Evolutionary conservation across 495 filamentous ascomycete species (phyloP).

Genomic region (Annulohypoxylon bovei): DNA sequence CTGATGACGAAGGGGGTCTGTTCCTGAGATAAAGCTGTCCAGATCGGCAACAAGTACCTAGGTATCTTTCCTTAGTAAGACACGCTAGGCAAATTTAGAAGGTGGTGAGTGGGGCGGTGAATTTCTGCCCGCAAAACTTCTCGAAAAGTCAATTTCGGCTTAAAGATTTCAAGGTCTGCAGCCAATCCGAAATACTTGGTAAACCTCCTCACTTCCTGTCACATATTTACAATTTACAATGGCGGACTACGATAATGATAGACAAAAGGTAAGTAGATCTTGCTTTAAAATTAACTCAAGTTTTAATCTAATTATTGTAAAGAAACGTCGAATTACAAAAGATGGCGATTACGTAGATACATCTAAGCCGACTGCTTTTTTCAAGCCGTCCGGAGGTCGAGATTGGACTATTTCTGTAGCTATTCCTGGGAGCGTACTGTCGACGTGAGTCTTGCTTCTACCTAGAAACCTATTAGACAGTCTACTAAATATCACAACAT

Average conservation of each 20-base stretch:
- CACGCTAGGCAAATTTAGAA: background rate
- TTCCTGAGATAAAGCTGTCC: conserved; percentile 46
- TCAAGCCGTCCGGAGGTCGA: conserved; percentile 51
- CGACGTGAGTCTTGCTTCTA: conserved; percentile 51
- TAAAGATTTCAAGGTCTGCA: background rate
- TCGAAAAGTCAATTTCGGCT: background rate
- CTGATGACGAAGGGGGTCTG: conserved; percentile 23
- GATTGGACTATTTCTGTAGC: conserved; percentile 61
- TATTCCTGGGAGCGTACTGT: conserved; percentile 58
- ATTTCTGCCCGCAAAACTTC: conserved; percentile 45
- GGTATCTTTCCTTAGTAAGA: background rate
- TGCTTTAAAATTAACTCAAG: background rate
- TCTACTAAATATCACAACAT: conserved; percentile 7
- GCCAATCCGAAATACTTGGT: background rate
- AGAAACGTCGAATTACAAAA: conserved; percentile 56
- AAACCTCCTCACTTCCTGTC: background rate
- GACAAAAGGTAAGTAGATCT: conserved; percentile 43
- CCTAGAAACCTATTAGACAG: background rate
- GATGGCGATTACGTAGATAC: conserved; percentile 49
- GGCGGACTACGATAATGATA: conserved; percentile 45
- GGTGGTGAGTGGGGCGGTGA: conserved; percentile 37
- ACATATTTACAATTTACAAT: conserved; percentile 22
- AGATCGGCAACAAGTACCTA: conserved; percentile 30
- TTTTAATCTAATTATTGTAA: conserved; percentile 4
- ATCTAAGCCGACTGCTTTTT: conserved; percentile 47